Base-by-base conservation (phyloP, 305 asterid genomes). In the Stenogyne calaminthoides region DNA sequence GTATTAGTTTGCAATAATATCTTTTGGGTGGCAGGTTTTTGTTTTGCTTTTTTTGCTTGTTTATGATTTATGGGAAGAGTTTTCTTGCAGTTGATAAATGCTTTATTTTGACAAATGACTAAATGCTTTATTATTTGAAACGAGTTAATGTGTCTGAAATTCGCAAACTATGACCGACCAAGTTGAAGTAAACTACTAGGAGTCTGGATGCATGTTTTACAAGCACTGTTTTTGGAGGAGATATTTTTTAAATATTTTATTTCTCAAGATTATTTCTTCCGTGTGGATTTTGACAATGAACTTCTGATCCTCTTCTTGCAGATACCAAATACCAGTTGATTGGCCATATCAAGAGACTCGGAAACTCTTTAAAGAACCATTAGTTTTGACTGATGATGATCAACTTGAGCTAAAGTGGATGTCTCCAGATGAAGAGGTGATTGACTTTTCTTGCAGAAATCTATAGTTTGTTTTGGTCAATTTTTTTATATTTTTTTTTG, bases 291-390 rank as follows among this genome's bases (percentile, higher is more conserved):
- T 12, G 20, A 16, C 14, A n/a, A 66, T 61, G 49, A 61, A 20
- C 19, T 63, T 1, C 54, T 25, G 11, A 34, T 44, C 57, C 37
- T 54, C 42, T 80, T 80, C 61, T 36, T 78, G 76, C 79, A 95
- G 98, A 84, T 95, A 92, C 84, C 87, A 87, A 68, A 83, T 91
- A 77, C 98, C 98, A 71, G 92, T 86, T 54, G 94, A 90, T 77
- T 92, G 99, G 99, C 96, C 97, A 34, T 95, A 88, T 79, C 68
- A 76, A 65, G 98, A 92, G 73, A 93, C 96, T 78, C 89, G 96
- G 75, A 83, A 78, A 63, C 97, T 90, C 75, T 95, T 95, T 78
- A 95, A 86, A 69, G 96, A 92, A 67, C 99, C 99, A 39, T 84
- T 81, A 67, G 96, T 92, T 70, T 62, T 73, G 74, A 77, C 81